Conservation (phyloP, 106 monocot species). For the Dactylorhiza incarnata region DNA sequence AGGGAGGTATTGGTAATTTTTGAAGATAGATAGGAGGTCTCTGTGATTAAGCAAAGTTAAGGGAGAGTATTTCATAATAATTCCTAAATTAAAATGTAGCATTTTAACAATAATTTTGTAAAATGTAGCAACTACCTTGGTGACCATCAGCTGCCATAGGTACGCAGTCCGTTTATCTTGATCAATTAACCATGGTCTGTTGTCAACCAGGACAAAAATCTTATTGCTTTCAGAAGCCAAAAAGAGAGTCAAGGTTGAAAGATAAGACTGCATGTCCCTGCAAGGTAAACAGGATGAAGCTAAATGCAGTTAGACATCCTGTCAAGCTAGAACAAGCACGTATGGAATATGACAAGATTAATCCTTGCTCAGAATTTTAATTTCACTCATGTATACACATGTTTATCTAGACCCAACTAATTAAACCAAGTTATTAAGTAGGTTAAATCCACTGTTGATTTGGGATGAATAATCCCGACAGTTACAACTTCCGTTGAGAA, state of each 20-base stretch:
- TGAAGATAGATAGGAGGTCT: too few species aligned
- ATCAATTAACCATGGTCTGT: slow-evolving; percentile 77
- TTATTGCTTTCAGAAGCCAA: slow-evolving; percentile 69
- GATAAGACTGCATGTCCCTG: slow-evolving; percentile 96
- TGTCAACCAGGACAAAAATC: slow-evolving; percentile 83
- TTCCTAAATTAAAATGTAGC: neutral
- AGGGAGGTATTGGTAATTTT: too few species aligned
- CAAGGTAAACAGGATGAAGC: neutral
- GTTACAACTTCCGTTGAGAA: too few species aligned
- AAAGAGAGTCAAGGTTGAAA: slow-evolving; percentile 72
- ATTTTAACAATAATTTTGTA: neutral
- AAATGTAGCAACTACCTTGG: slow-evolving; percentile 43
- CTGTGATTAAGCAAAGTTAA: too few species aligned
- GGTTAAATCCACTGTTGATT: too few species aligned
- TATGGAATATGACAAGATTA: too few species aligned
- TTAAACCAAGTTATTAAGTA: too few species aligned
- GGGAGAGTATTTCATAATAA: too few species aligned
- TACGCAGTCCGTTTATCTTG: slow-evolving; percentile 58
- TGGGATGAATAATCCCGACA: too few species aligned
- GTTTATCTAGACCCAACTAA: too few species aligned
- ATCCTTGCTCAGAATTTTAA: too few species aligned
- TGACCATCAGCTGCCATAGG: slow-evolving; percentile 98
- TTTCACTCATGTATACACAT: too few species aligned
- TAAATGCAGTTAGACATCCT: neutral
- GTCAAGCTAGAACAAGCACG: neutral